These are phyloP conservation scores for Silene noctiflora DNA, from an alignment of 179 eudicot species.

Conservation along the genomic window DNA sequence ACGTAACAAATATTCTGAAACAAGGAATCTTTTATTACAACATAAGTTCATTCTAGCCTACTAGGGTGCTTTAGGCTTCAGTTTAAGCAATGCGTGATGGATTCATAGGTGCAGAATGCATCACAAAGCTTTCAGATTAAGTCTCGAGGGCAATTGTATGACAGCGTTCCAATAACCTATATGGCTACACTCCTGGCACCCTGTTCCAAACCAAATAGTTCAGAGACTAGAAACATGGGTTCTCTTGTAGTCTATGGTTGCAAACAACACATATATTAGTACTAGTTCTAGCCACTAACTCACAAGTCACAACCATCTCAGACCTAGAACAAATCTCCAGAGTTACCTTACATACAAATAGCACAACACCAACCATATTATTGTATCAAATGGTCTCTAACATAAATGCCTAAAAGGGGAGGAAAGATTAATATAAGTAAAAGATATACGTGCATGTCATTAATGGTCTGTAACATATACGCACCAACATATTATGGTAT, in stretches of 20 bases:
- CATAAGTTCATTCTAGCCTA: not conserved
- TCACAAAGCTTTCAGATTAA: not conserved
- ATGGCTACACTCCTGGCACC: not conserved
- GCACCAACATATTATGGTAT: not conserved
- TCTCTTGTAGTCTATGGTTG: not conserved
- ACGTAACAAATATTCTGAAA: not conserved
- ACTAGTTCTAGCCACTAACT: not conserved
- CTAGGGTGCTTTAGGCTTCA: not conserved
- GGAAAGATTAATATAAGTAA: too few relatives aligned
- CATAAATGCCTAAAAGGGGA: too few relatives aligned
- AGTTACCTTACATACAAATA: not conserved
- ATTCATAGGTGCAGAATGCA: not conserved
- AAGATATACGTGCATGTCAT: not conserved
- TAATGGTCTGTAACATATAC: not conserved
- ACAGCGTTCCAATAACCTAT: not conserved
- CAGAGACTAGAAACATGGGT: slow-evolving; percentile 5
- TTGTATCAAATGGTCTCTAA: too few relatives aligned
- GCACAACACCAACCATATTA: not conserved
- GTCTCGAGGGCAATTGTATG: not conserved
- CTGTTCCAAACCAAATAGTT: slow-evolving; percentile 1
- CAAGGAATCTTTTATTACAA: not conserved
- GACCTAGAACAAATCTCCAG: not conserved
- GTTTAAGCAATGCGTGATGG: not conserved
- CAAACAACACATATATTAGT: not conserved
- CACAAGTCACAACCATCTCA: not conserved